Base-by-base conservation (phyloP, 1,139 yeast genomes). In the Nakaseomyces bracarensis region DNA sequence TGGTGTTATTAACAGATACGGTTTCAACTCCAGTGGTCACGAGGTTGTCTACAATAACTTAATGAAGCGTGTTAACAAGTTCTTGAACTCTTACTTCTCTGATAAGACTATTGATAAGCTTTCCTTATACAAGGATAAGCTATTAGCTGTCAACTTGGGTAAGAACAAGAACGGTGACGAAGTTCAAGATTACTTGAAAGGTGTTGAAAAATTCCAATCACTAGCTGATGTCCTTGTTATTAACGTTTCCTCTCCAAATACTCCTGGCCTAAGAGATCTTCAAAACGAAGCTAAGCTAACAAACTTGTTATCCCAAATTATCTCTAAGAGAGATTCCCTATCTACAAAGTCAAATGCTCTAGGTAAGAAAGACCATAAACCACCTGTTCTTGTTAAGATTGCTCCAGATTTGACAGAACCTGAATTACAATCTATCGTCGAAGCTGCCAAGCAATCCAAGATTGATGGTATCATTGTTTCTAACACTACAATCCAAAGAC, bases 161-260 rank as follows among this genome's bases (percentile, higher is more conserved):
- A 89, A 89, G 60, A 89, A 89, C 67, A 91, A 89, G 66, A 72
- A 72, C 31, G 96, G 96, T 42, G 96, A 89, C 57, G 96, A 87
- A 60, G 75, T 86, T 42, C 70, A 77, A 46, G 98, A 91, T 62
- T 89, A 86, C 57, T 75, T 83, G 41, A 72, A 74, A 49, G 98
- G 98, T 46, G 95, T 91, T 30, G 75, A 76, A 46, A 70, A 81
- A 43, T 75, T 89, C 52, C 95, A 94, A 8, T 77, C 80, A 11
- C 79, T 73, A 55, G 96, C 97, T 3, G 97, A 91, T 65, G 89
- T 85, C 5, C 68, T 89, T 46, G 91, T 89, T 30, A 74, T 89
- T 49, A 89, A 89, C 56, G 96, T 89, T n/a, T 86, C 96, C 0
- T 83, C 95, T 39, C 98, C 98, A 47, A 89, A 89, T 60, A 91